These are phyloP conservation scores for Solanum hybrid DNA, from an alignment of 305 asterid species.

Conservation along the genomic window DNA sequence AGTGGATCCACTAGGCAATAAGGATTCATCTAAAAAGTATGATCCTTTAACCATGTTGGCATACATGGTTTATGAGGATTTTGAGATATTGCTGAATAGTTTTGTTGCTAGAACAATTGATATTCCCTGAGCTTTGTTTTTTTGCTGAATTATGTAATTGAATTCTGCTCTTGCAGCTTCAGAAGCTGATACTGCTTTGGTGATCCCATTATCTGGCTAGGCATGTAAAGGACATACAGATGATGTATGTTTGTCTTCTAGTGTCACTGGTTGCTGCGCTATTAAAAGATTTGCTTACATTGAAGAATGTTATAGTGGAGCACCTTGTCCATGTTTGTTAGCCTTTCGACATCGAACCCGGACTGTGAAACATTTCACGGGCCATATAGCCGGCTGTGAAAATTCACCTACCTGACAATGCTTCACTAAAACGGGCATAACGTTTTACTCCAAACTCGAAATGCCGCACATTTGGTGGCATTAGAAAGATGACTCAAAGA, in stretches of 20 bases:
- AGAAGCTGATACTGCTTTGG: constrained; percentile 26
- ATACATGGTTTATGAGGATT: no score
- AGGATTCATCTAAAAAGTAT: no score
- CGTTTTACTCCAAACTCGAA: no score
- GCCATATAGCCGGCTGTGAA: no score
- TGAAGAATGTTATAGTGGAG: constrained; percentile 12
- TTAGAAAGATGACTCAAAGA: no score
- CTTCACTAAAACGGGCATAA: no score
- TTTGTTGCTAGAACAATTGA: neutral
- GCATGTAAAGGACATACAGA: constrained; percentile 34
- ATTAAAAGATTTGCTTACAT: constrained; percentile 11
- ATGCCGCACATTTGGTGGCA: no score
- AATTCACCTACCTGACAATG: no score
- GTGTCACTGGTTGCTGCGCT: constrained; percentile 23
- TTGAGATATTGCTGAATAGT: neutral
- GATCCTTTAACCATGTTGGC: no score
- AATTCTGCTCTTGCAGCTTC: constrained; percentile 26
- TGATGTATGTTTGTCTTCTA: constrained; percentile 35
- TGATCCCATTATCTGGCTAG: constrained; percentile 36
- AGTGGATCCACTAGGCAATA: no score
- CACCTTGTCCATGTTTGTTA: constrained; percentile 22
- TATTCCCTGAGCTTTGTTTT: neutral
- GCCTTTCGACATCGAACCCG: no score
- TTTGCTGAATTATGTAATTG: constrained; percentile 5
- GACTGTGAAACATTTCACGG: no score